Evolutionary conservation across 2,329 filamentous ascomycete genomes (phyloP).

Genomic region (Cladosporium sp.): DNA sequence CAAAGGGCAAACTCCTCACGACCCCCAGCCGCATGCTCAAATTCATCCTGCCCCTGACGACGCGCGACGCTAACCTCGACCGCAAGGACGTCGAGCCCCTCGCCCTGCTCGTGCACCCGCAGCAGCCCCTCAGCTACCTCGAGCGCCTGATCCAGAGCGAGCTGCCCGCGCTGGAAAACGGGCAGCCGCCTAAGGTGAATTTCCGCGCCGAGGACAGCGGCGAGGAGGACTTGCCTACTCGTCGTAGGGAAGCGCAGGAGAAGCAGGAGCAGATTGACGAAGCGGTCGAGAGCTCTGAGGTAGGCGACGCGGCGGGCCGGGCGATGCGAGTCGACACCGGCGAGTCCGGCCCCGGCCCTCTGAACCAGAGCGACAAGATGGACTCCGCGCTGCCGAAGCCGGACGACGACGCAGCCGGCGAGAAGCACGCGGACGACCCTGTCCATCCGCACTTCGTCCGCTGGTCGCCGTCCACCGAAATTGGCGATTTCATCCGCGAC

Average conservation of each 20-base stretch:
- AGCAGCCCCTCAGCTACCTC: constrained; percentile 87
- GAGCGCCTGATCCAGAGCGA: constrained; percentile 87
- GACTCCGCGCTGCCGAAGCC: constrained; percentile 36
- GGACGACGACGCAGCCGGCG: constrained; percentile 37
- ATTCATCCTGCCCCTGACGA: constrained; percentile 70
- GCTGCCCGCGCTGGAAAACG: constrained; percentile 61
- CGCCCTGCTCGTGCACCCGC: constrained; percentile 79
- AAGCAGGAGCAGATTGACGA: constrained; percentile 33
- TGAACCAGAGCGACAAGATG: constrained; percentile 13
- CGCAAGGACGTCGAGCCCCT: constrained; percentile 75
- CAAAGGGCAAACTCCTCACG: constrained; percentile 71
- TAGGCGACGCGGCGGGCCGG: constrained; percentile 49
- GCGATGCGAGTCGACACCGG: constrained; percentile 37
- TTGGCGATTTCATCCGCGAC: constrained; percentile 91
- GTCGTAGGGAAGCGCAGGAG: constrained; percentile 29
- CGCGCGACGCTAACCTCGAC: constrained; percentile 54
- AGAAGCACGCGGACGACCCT: constrained; percentile 30
- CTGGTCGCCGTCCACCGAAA: constrained; percentile 84
- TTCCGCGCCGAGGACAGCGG: constrained; percentile 77
- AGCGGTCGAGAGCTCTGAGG: constrained; percentile 44
- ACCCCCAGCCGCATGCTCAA: constrained; percentile 79
- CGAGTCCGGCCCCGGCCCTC: constrained; percentile 3
- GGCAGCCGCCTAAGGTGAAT: constrained; percentile 66
- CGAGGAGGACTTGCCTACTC: constrained; percentile 45
- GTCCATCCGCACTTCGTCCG: constrained; percentile 67